Percentiles rank a stretch among this genome's conserved stretches.
Conservation (phyloP, 495 filamentous ascomycete genomes). For the Trichoderma reesei region DNA sequence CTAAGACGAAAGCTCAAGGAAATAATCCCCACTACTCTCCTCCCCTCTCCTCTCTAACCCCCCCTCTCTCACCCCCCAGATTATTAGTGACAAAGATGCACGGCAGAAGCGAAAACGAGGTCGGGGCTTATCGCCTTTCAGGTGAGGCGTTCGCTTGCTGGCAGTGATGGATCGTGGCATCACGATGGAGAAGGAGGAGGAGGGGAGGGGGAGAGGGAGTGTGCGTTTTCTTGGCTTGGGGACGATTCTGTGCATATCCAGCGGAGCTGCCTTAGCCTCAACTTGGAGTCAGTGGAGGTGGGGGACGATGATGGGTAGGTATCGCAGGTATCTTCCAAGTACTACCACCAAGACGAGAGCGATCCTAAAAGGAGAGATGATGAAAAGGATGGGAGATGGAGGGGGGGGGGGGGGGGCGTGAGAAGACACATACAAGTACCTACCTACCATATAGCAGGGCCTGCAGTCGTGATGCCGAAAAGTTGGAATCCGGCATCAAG, state of each 20-base stretch:
- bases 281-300: too few species aligned
- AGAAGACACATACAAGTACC: too few species aligned
- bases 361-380: not conserved
- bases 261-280: not conserved
- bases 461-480: conserved; percentile 3
- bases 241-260: not conserved
- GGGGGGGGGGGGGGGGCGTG: conserved; percentile 6
- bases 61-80: not conserved
- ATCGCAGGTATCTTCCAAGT: too few species aligned
- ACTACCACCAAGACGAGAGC: too few species aligned
- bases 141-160: conserved; percentile 6
- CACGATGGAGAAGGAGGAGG: not conserved
- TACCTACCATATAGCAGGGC: conserved; percentile 10
- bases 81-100: too few species aligned
- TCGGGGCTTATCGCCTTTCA: conserved; percentile 5
- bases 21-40: conserved; percentile 5
- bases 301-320: too few species aligned
- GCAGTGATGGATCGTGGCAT: conserved; percentile 5
- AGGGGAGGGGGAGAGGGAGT: not conserved
- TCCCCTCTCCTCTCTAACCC: not conserved
- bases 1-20: too few species aligned
- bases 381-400: not conserved
- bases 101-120: not conserved
- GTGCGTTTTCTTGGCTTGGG: not conserved
- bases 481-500: conserved; percentile 7